phyloP scores from a whole-genome alignment of 352 stramenopile species.

The Phytophthora sp. region DNA sequence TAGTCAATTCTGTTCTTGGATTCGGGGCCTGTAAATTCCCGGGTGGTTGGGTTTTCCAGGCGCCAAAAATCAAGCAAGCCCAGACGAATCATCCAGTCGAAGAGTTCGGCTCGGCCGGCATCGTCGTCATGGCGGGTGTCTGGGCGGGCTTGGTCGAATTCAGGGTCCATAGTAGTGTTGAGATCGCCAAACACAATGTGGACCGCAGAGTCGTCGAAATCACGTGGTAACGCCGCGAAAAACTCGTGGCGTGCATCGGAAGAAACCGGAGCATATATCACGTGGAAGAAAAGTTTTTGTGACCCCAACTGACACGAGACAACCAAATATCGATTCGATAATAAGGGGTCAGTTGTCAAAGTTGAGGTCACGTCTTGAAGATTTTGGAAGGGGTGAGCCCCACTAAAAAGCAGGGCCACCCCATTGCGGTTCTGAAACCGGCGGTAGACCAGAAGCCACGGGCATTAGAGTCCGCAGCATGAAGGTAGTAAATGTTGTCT shows the following conservation, averaged over 20 bases:
- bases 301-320: too few relatives aligned
- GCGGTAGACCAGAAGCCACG: too few relatives aligned
- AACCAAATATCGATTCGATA: too few relatives aligned
- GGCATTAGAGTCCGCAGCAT: too few relatives aligned
- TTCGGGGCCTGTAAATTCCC: constrained; percentile 5
- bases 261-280: constrained; percentile 10
- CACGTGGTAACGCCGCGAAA: not conserved
- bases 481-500: too few relatives aligned
- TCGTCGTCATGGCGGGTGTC: not conserved
- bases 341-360: too few relatives aligned
- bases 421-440: too few relatives aligned
- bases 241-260: not conserved
- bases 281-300: constrained; percentile 19
- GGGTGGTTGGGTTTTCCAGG: not conserved
- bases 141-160: not conserved
- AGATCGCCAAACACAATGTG: constrained; percentile 5
- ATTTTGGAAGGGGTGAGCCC: not conserved
- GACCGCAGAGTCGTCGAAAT: not conserved
- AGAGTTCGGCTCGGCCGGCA: not conserved
- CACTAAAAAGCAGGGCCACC: constrained; percentile 6
- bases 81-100: not conserved
- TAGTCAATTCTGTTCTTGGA: not conserved
- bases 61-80: constrained; percentile 1
- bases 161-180: not conserved
- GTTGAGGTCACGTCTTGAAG: constrained; percentile 4